Evolutionary conservation across 306 rosid genomes (phyloP).

Genomic region (Cicer cuneatum): DNA sequence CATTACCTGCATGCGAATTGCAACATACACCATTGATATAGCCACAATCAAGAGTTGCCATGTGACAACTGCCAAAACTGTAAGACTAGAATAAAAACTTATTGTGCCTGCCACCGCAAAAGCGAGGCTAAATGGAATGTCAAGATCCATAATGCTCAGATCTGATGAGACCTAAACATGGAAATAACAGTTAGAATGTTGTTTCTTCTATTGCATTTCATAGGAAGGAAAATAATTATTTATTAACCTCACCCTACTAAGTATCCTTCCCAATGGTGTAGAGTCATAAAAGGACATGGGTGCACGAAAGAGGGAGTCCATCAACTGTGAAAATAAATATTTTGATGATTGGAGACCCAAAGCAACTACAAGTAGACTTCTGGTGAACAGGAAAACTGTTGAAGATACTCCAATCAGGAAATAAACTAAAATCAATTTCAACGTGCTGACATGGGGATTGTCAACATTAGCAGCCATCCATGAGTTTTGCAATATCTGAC

Average conservation of each 20-base stretch:
- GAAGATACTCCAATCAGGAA: constrained; percentile 44
- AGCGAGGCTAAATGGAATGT: constrained; percentile 46
- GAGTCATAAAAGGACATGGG: constrained; percentile 69
- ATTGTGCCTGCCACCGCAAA: constrained; percentile 32
- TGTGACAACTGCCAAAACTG: constrained; percentile 53
- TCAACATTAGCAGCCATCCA: constrained; percentile 63
- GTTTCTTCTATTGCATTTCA: not conserved
- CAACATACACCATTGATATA: constrained; percentile 51
- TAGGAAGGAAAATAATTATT: not conserved
- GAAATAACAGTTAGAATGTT: not conserved
- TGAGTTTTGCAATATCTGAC: constrained; percentile 54
- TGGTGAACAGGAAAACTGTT: constrained; percentile 36
- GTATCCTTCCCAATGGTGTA: constrained; percentile 70
- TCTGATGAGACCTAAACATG: constrained; percentile 58
- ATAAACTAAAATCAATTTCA: constrained; percentile 47
- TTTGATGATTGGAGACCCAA: constrained; percentile 55
- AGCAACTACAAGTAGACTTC: constrained; percentile 42
- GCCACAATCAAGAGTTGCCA: constrained; percentile 63
- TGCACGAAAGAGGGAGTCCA: constrained; percentile 62
- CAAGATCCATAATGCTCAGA: constrained; percentile 60
- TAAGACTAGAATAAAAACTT: constrained; percentile 40
- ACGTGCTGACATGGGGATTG: constrained; percentile 35
- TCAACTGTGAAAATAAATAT: constrained; percentile 46
- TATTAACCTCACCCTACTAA: constrained; percentile 56
- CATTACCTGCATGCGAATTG: constrained; percentile 58